Conservation (phyloP, 2,329 filamentous ascomycete genomes). For the Claviceps paspali region DNA sequence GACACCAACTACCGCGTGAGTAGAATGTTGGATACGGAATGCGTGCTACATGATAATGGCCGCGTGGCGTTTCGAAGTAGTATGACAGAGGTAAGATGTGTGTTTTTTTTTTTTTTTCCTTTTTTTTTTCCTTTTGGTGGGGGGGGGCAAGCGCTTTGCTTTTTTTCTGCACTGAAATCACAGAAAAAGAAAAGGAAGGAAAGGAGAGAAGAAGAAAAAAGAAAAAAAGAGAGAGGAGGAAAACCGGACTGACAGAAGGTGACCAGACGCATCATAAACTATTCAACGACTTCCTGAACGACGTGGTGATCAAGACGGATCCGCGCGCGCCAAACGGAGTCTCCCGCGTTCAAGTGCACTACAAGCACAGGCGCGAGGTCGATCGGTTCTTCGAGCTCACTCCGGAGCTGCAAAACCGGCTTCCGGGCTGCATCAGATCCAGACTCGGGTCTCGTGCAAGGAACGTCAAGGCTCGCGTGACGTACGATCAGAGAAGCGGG, state of each 20-base stretch:
- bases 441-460: conserved; percentile 37
- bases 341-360: conserved; percentile 50
- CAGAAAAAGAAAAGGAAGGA: too few relatives aligned
- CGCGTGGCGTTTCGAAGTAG: conserved; percentile 65
- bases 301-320: conserved; percentile 42
- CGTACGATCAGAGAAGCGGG: conserved; percentile 56
- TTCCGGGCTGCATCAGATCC: conserved; percentile 49
- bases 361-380: conserved; percentile 66
- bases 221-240: too few relatives aligned
- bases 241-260: conserved; percentile 11
- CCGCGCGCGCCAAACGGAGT: conserved; percentile 32
- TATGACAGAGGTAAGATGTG: conserved; percentile 64
- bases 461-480: conserved; percentile 41
- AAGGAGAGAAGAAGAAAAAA: too few relatives aligned
- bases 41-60: conserved; percentile 45
- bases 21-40: conserved; percentile 55
- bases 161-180: too few relatives aligned
- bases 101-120: too few relatives aligned
- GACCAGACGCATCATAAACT: conserved; percentile 66
- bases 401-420: conserved; percentile 36
- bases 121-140: too few relatives aligned
- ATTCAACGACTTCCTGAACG: conserved; percentile 77
- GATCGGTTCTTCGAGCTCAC: conserved; percentile 76
- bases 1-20: conserved; percentile 54
- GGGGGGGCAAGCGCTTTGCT: too few relatives aligned